A percentile compares a stretch with the other conserved stretches of the same genome.
These are phyloP conservation scores for Blepharisma japonicum DNA, from an alignment of 73 alveolate genomes.

Conservation along the genomic window DNA sequence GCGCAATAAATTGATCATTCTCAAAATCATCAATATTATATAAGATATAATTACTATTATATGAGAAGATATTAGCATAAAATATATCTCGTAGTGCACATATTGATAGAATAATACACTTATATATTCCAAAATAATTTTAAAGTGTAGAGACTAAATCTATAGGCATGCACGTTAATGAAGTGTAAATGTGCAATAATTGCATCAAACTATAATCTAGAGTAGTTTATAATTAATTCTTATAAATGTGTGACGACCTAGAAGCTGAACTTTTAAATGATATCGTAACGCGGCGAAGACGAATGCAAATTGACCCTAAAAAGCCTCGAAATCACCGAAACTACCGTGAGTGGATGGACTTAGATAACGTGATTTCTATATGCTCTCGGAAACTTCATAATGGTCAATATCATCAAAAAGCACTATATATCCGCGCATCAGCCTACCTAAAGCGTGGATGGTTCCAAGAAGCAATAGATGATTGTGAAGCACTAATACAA, in stretches of 20 bases:
- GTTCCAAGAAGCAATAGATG: conserved; percentile 65
- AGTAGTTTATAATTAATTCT: too few species aligned
- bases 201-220: too few species aligned
- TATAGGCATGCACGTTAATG: too few species aligned
- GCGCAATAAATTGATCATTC: too few species aligned
- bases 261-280: conserved; percentile 18
- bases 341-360: conserved; percentile 56
- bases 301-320: conserved; percentile 7
- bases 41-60: too few species aligned
- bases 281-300: neutral
- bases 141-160: too few species aligned
- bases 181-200: too few species aligned
- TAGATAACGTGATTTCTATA: conserved; percentile 59
- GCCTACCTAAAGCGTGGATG: conserved; percentile 49
- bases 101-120: too few species aligned
- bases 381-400: conserved; percentile 60
- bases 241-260: conserved; percentile 28
- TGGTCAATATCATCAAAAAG: conserved; percentile 65
- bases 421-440: conserved; percentile 59
- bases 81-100: too few species aligned
- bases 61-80: too few species aligned
- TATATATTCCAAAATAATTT: too few species aligned
- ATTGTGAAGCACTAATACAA: conserved; percentile 63
- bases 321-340: conserved; percentile 23
- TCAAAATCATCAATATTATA: too few species aligned